These are phyloP conservation scores for Pichia sp. DNA, from an alignment of 1,139 yeast genomes.

Conservation along the genomic window DNA sequence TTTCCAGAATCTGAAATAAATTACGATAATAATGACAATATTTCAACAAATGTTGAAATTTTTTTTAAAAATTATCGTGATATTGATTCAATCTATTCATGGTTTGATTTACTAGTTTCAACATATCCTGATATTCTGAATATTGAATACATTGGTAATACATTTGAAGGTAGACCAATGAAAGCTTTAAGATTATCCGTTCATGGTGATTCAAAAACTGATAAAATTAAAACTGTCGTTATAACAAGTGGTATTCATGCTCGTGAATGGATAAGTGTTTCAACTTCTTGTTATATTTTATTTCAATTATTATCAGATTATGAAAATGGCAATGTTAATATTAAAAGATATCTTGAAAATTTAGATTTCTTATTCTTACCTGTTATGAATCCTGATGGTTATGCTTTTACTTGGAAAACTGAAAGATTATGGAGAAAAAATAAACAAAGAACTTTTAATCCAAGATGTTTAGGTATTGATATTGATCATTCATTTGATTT, in stretches of 20 bases:
- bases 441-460: slow-evolving; percentile 65
- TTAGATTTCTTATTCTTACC: slow-evolving; percentile 76
- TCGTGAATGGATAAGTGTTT: slow-evolving; percentile 81
- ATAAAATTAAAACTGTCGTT: slow-evolving; percentile 59
- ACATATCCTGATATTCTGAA: slow-evolving; percentile 55
- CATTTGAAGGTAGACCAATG: slow-evolving; percentile 66
- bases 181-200: slow-evolving; percentile 59
- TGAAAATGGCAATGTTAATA: slow-evolving; percentile 35
- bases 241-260: slow-evolving; percentile 85
- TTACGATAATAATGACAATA: slow-evolving; percentile 15
- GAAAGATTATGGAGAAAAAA: slow-evolving; percentile 90
- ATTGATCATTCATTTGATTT: slow-evolving; percentile 79
- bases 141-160: slow-evolving; percentile 64
- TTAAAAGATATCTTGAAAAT: slow-evolving; percentile 36
- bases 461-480: slow-evolving; percentile 75
- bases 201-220: slow-evolving; percentile 30
- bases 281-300: slow-evolving; percentile 60
- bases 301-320: slow-evolving; percentile 51
- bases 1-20: slow-evolving; percentile 34
- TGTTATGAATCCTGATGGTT: slow-evolving; percentile 87
- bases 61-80: slow-evolving; percentile 72
- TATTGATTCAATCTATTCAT: slow-evolving; percentile 59
- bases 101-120: slow-evolving; percentile 56
- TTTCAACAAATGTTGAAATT: slow-evolving; percentile 13
- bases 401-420: slow-evolving; percentile 69